Base-by-base conservation (phyloP, 208 protist species). In the Crithidia bombi region DNA sequence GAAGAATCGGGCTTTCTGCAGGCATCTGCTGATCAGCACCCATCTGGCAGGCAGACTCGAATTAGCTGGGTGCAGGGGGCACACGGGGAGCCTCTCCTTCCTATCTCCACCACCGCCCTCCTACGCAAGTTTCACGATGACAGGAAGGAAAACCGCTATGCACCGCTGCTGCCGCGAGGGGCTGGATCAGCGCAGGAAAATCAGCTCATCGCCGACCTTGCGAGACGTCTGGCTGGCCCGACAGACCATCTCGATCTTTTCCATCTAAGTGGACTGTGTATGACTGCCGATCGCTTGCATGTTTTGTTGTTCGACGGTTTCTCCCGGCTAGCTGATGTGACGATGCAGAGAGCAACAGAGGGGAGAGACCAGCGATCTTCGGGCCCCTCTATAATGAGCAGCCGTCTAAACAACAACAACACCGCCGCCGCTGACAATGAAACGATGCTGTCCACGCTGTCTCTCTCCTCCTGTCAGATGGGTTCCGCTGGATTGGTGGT, bases 231-330 rank as follows among this genome's bases (percentile, higher is more conserved):
- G 58, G 56, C 79, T 21, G 75, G 73, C 23, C 49, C 28, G 12
- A 75, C 65, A 5, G 73, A 73, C 41, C 69, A 75, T 15, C 65
- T 89, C 28, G 78, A 72, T 15, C 52, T 93, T 12, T 71, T 96
- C 21, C 91, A 96, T 66, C 51, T 96, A 4, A 86, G 91, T 50
- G 66, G 83, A 9, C 23, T 96, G 15, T 23, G 26, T 26, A 61
- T 96, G 23, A 82, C 79, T 3, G 75, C 88, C 2, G 88, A 88
- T 26, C 83, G 86, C 19, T 39, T 86, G 49, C 80, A 81, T 33
- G 81, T 92, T 14, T 68, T 96, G 12, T 39, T 91, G 4, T 90
- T 88, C 75, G 74, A 78, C 55, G 91, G 91, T 26, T 59, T 96
- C 46, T 19, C 39, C 9, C 14, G 25, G 21, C 57, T 64, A 12